Base-by-base conservation (phyloP, 2,329 filamentous ascomycete species). In the Fusarium neocosmosporiellum region DNA sequence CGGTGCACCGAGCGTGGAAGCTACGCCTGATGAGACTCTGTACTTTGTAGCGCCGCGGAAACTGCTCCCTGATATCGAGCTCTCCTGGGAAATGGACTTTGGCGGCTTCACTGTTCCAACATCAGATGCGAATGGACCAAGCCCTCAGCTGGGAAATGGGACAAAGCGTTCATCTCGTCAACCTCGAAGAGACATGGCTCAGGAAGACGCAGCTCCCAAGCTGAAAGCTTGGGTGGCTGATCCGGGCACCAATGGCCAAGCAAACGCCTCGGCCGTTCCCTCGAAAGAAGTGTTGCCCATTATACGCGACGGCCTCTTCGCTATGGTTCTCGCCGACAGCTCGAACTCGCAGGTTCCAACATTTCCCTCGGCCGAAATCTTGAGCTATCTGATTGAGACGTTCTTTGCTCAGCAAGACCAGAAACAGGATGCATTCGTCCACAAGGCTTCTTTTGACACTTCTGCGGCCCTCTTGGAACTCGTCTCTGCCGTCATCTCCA, bases 311-410 rank as follows among this genome's bases (percentile, higher is more conserved):
- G 73, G 72, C 50, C 53, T 77, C 39, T 77, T 77, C 50, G 73
- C 75, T 3, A 74, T 75, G 74, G 73, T 77, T 20, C 65, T 77
- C 10, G 63, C 75, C 5, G 66, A 74, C 39, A 75, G 72, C 22
- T 69, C 72, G 13, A 75, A 61, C 5, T 61, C 68, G 33, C 68
- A 72, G 63, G 67, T 77, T 7, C 73, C 74, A 16, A 69, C 70
- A 24, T 77, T 77, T 24, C 75, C 75, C n/a, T 76, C 75, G 50
- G 57, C 70, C 29, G 72, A 77, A 22, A 69, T 74, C 31, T 54
- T 77, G 57, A 71, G 68, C 24, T 70, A 63, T 20, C 66, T 77
- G 18, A n/a, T 70, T 22, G 74, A 77, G 34, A 62, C 67, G 14
- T 66, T 75, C 54, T 74, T 77, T 29, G 46, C 37, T 4, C 60